A percentile compares a stretch with the other conserved stretches of the same genome.
Evolutionary conservation across 495 filamentous ascomycete species (phyloP).

Genomic region (Penicillium angulare): DNA sequence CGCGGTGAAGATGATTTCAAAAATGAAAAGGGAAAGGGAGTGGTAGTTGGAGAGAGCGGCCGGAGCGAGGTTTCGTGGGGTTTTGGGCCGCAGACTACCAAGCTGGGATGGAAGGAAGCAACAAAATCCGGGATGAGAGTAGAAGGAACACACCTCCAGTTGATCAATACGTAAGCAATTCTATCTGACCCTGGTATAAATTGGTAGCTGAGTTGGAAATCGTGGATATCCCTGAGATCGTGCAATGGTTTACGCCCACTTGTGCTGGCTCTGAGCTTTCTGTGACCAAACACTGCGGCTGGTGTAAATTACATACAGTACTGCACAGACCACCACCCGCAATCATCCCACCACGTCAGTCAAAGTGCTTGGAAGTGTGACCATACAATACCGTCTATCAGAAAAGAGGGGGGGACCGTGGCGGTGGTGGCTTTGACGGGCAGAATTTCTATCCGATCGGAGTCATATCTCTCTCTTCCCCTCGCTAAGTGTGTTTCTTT

Average conservation of each 20-base stretch:
- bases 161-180: not conserved
- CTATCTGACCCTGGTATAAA: not conserved
- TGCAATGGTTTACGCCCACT: not conserved
- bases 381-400: constrained; percentile 20
- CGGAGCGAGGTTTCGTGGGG: constrained; percentile 47
- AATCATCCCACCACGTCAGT: not conserved
- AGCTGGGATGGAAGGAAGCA: not conserved
- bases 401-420: constrained; percentile 25
- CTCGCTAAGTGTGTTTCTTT: constrained; percentile 2
- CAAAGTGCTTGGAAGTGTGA: constrained; percentile 6
- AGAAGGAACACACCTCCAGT: not conserved
- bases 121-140: not conserved
- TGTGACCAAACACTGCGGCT: constrained; percentile 15
- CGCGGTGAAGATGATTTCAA: constrained; percentile 3
- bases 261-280: constrained; percentile 7
- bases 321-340: not conserved
- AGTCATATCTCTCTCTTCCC: constrained; percentile 20
- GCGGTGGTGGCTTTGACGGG: constrained; percentile 30
- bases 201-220: not conserved
- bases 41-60: constrained; percentile 21
- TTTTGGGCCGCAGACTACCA: constrained; percentile 42
- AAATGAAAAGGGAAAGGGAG: constrained; percentile 29
- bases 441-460: constrained; percentile 28
- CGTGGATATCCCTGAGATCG: not conserved
- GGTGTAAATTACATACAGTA: constrained; percentile 27